These are phyloP conservation scores for Emmonsiellopsis sp. DNA, from an alignment of 2,329 filamentous ascomycete genomes.

Conservation along the genomic window DNA sequence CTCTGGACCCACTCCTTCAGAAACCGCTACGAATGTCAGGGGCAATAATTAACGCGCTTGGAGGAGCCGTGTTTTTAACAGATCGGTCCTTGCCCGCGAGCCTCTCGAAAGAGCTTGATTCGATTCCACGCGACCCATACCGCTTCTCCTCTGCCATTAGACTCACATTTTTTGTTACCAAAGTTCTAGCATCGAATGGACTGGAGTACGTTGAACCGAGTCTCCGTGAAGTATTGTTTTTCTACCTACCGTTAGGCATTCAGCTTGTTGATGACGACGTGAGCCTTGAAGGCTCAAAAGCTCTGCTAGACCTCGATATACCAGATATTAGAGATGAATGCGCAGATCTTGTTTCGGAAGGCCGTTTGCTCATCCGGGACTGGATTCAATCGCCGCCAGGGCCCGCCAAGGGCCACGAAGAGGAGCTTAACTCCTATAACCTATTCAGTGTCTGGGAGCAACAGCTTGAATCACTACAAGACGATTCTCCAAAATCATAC, in stretches of 20 bases:
- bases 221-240: constrained; percentile 33
- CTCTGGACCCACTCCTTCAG: constrained; percentile 46
- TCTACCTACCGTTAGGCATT: constrained; percentile 44
- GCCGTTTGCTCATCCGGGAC: constrained; percentile 36
- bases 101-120: constrained; percentile 18
- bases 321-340: constrained; percentile 44
- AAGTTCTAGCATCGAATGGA: constrained; percentile 42
- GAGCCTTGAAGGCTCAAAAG: constrained; percentile 45
- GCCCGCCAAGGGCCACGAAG: not conserved
- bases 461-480: constrained; percentile 22
- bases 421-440: constrained; percentile 7
- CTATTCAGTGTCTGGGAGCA: constrained; percentile 25
- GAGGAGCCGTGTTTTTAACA: constrained; percentile 60
- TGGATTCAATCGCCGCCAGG: constrained; percentile 25
- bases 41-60: constrained; percentile 63
- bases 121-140: constrained; percentile 51
- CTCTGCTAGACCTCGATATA: constrained; percentile 40
- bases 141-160: constrained; percentile 65
- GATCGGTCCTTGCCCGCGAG: constrained; percentile 20
- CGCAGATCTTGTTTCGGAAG: constrained; percentile 43
- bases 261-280: constrained; percentile 53
- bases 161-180: constrained; percentile 61
- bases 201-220: constrained; percentile 23
- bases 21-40: constrained; percentile 45
- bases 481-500: constrained; percentile 26